Evolutionary conservation across 139 green algal genomes (phyloP).

Genomic region (Coelastrella sp.): DNA sequence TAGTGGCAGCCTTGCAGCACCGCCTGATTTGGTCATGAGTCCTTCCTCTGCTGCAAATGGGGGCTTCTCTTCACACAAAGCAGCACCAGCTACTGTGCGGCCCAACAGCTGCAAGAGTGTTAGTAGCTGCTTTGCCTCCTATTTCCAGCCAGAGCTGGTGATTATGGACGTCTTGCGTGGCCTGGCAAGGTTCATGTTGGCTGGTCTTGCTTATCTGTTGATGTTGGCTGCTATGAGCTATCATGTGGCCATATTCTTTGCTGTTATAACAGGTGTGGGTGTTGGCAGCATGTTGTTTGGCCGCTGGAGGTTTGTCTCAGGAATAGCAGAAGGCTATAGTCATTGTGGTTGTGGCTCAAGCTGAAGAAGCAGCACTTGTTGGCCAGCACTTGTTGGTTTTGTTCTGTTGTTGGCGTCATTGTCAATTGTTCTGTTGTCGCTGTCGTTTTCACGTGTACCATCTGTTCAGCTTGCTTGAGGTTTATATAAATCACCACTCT

Average conservation of each 20-base stretch:
- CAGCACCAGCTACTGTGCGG: neutral
- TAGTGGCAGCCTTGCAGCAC: neutral
- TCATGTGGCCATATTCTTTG: constrained; percentile 67
- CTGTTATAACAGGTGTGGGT: constrained; percentile 49
- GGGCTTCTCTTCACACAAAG: neutral
- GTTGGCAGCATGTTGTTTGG: constrained; percentile 62
- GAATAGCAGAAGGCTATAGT: constrained; percentile 18
- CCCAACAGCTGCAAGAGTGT: neutral
- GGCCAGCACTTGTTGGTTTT: too few species aligned
- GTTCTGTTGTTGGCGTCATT: neutral
- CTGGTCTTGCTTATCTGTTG: constrained; percentile 41
- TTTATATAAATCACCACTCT: too few species aligned
- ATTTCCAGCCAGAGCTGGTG: constrained; percentile 6
- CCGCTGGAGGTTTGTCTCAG: constrained; percentile 2
- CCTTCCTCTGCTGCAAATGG: neutral
- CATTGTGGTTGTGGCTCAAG: constrained; percentile 38
- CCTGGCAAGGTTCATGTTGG: constrained; percentile 10
- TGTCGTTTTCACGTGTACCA: too few species aligned
- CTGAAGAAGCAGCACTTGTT: too few species aligned
- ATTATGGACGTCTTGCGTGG: constrained; percentile 27
- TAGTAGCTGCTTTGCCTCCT: neutral
- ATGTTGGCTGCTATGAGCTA: constrained; percentile 72
- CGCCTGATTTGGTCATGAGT: neutral
- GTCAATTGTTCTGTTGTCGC: too few species aligned
- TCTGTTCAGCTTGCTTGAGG: too few species aligned